phyloP scores from a whole-genome alignment of 176 grass and related monocot species.

The Oryza officinalis region DNA sequence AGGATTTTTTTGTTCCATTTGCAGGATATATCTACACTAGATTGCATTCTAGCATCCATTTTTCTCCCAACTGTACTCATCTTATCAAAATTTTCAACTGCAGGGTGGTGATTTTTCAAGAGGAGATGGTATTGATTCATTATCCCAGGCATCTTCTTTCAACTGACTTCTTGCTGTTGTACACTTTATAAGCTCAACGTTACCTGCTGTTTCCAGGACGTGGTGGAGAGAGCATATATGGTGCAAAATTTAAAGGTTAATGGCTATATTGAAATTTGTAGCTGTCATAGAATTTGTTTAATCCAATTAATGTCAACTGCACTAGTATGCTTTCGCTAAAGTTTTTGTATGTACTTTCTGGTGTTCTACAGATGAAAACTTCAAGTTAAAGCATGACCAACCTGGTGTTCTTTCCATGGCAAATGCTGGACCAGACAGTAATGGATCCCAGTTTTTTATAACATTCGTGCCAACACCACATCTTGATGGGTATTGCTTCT shows the following conservation, averaged over 20 bases:
- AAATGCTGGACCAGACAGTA: constrained; percentile 57
- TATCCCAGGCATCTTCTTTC: constrained; percentile 82
- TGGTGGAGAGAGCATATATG: constrained; percentile 88
- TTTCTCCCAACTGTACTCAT: constrained; percentile 3
- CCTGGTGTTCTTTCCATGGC: constrained; percentile 79
- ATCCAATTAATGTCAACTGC: background rate
- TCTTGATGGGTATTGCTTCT: constrained; percentile 65
- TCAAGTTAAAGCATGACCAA: constrained; percentile 63
- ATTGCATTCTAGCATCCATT: background rate
- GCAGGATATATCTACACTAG: background rate
- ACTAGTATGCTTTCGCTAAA: constrained; percentile 31
- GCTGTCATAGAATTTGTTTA: constrained; percentile 2
- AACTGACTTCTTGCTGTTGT: constrained; percentile 77
- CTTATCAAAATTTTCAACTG: constrained; percentile 29
- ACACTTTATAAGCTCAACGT: constrained; percentile 62
- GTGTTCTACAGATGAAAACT: constrained; percentile 71
- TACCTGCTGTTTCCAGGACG: constrained; percentile 84
- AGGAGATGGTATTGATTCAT: constrained; percentile 83
- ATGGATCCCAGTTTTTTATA: constrained; percentile 76
- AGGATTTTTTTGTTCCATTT: background rate
- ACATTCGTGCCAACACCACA: constrained; percentile 58
- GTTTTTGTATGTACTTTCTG: constrained; percentile 1
- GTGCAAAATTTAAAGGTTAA: constrained; percentile 76
- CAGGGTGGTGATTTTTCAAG: constrained; percentile 87
- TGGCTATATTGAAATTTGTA: constrained; percentile 19